A percentile compares a stretch with the other conserved stretches of the same genome.
Evolutionary conservation across 169 alveolate species (phyloP).

Genomic region (Eimeria zaria): DNA sequence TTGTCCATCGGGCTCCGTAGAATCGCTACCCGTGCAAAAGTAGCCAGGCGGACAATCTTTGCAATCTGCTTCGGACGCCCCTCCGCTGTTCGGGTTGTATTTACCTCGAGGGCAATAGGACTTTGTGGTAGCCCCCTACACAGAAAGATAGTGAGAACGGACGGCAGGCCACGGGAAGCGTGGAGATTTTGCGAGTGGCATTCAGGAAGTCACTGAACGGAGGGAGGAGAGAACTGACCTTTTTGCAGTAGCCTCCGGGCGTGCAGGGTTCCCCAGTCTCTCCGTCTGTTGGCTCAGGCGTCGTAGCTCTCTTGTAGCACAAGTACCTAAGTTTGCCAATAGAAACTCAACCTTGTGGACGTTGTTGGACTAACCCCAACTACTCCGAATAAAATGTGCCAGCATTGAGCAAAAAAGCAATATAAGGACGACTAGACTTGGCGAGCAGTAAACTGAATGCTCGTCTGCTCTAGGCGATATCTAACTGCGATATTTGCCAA

Average conservation of each 20-base stretch:
- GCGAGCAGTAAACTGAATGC: not conserved
- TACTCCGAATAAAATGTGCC: not conserved
- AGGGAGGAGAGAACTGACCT: not conserved
- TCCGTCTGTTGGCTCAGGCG: conserved; percentile 41
- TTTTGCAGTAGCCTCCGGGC: conserved; percentile 77
- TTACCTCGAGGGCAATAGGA: conserved; percentile 61
- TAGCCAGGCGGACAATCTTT: conserved; percentile 41
- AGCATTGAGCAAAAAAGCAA: not conserved
- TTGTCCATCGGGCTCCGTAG: conserved; percentile 73
- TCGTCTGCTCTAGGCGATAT: not conserved
- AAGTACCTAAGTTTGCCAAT: not conserved
- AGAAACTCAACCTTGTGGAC: not conserved
- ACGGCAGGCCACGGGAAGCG: not conserved
- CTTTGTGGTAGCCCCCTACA: conserved; percentile 78
- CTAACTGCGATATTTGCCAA: not conserved
- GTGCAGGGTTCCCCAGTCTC: conserved; percentile 51
- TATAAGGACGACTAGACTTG: not conserved
- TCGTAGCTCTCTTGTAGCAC: conserved; percentile 65
- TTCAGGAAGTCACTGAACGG: not conserved
- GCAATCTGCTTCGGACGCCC: conserved; percentile 6
- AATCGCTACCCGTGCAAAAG: conserved; percentile 63
- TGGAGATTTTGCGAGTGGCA: not conserved
- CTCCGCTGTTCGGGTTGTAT: conserved; percentile 41
- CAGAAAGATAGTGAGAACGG: not conserved
- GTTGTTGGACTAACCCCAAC: not conserved